A percentile compares a stretch with the other conserved stretches of the same genome.
Evolutionary conservation across 176 grass and related monocot genomes (phyloP).

Genomic region (Musa troglodytarum): DNA sequence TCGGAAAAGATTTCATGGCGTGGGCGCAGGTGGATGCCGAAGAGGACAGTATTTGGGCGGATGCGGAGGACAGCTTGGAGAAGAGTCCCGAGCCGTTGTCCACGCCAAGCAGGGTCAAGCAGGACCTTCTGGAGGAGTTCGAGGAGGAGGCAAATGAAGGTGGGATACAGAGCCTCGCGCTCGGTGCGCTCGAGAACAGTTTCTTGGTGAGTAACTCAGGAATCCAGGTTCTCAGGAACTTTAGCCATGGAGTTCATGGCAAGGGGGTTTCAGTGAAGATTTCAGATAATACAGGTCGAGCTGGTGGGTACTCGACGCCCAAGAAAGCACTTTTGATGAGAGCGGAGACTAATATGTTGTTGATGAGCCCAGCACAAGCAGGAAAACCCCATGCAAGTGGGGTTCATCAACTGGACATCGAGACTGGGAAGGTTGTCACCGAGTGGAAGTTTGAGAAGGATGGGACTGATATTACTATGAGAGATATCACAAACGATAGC

Average conservation of each 20-base stretch:
- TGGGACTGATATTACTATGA: constrained; percentile 59
- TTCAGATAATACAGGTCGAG: constrained; percentile 10
- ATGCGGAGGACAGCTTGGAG: constrained; percentile 44
- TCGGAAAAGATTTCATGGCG: constrained; percentile 75
- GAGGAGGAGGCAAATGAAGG: constrained; percentile 51
- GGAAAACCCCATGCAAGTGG: constrained; percentile 31
- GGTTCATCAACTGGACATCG: constrained; percentile 70
- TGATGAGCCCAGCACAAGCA: constrained; percentile 60
- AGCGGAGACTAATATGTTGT: constrained; percentile 73
- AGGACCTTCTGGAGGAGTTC: constrained; percentile 67
- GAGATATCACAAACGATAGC: constrained; percentile 74
- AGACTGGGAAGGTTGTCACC: constrained; percentile 70
- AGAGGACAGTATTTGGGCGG: constrained; percentile 65
- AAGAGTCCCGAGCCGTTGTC: constrained; percentile 17
- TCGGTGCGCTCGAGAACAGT: constrained; percentile 87
- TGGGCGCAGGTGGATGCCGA: constrained; percentile 56
- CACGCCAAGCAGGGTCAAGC: constrained; percentile 22
- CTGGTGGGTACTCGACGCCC: constrained; percentile 23
- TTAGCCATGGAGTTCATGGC: constrained; percentile 71
- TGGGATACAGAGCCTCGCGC: constrained; percentile 78
- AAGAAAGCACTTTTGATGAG: constrained; percentile 78
- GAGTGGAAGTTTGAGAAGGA: constrained; percentile 91
- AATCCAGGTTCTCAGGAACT: constrained; percentile 87
- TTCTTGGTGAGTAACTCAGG: constrained; percentile 65
- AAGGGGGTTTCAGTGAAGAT: constrained; percentile 69